Evolutionary conservation across 371 early-diverging fungal species (phyloP).

Genomic region (Pancytospora philotis): DNA sequence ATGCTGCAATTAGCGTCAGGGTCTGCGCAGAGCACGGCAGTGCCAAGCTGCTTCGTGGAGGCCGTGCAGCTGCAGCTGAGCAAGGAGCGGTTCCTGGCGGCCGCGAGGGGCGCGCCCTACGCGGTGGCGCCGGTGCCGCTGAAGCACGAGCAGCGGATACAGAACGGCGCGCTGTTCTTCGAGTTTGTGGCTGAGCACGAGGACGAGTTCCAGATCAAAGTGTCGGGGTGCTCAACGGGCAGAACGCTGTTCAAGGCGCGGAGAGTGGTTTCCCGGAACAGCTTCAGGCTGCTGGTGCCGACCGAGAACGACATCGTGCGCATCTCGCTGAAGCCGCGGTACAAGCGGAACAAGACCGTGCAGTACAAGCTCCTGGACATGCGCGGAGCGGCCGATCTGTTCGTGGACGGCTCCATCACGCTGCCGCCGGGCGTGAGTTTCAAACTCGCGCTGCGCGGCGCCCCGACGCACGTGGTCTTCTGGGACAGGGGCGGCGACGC

Average conservation of each 20-base stretch:
- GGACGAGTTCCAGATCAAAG: conserved; percentile 31
- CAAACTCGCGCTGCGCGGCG: conserved; percentile 10
- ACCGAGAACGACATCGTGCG: conserved; percentile 19
- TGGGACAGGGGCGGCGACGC: conserved; percentile 41
- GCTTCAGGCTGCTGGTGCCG: conserved; percentile 26
- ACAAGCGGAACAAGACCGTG: conserved; percentile 19
- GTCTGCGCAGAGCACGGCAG: background rate
- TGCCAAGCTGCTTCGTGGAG: conserved; percentile 29
- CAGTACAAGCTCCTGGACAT: conserved; percentile 25
- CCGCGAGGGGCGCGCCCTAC: background rate
- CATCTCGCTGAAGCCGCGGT: conserved; percentile 21
- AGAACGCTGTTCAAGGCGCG: conserved; percentile 26
- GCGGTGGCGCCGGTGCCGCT: background rate
- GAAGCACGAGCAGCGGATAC: conserved; percentile 9
- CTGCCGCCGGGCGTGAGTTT: conserved; percentile 17
- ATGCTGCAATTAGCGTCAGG: background rate
- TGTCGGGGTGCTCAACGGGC: conserved; percentile 2
- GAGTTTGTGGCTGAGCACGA: conserved; percentile 36
- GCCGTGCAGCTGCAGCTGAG: conserved; percentile 20
- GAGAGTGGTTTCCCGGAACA: conserved; percentile 29
- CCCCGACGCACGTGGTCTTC: conserved; percentile 26
- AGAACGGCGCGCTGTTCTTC: conserved; percentile 27
- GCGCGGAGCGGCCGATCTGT: background rate
- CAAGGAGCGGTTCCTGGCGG: conserved; percentile 16
- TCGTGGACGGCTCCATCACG: conserved; percentile 38